A percentile compares a stretch with the other conserved stretches of the same genome.
phyloP scores from a whole-genome alignment of 768 basidiomycete species.

The Tubosaeta sp. region DNA sequence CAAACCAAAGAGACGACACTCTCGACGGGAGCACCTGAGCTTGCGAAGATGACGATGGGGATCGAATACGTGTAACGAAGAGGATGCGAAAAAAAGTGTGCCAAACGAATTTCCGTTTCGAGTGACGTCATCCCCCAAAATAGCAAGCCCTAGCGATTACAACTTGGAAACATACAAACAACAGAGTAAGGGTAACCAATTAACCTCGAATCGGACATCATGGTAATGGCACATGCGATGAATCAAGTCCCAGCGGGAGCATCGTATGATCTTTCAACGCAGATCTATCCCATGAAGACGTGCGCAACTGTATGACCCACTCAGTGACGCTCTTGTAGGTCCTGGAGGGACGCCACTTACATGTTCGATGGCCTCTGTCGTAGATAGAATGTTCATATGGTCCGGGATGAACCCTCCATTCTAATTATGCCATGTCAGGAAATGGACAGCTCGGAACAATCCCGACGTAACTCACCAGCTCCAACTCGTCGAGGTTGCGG shows the following conservation, averaged over 20 bases:
- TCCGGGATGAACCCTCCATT: constrained; percentile 55
- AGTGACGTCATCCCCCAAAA: neutral
- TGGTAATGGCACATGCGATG: constrained; percentile 15
- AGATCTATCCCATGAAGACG: constrained; percentile 45
- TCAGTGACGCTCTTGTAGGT: neutral
- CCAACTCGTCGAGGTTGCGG: constrained; percentile 63
- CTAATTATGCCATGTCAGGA: constrained; percentile 24
- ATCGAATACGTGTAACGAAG: neutral
- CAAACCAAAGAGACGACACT: too few species aligned
- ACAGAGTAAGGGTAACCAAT: neutral
- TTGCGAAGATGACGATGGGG: neutral
- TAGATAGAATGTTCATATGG: constrained; percentile 73
- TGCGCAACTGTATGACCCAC: constrained; percentile 44
- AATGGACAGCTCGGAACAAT: neutral
- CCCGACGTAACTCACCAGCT: constrained; percentile 42
- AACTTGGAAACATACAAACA: neutral
- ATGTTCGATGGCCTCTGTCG: constrained; percentile 52
- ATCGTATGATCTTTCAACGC: constrained; percentile 47
- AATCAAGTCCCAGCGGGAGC: constrained; percentile 54
- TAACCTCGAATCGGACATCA: constrained; percentile 6
- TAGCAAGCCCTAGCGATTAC: neutral
- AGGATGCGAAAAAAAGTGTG: neutral
- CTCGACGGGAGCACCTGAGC: too few species aligned
- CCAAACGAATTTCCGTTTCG: neutral
- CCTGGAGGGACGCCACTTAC: constrained; percentile 33